A percentile compares a stretch with the other conserved stretches of the same genome.
phyloP scores from a whole-genome alignment of 305 asterid species.

The Fraxinus angustifolia region DNA sequence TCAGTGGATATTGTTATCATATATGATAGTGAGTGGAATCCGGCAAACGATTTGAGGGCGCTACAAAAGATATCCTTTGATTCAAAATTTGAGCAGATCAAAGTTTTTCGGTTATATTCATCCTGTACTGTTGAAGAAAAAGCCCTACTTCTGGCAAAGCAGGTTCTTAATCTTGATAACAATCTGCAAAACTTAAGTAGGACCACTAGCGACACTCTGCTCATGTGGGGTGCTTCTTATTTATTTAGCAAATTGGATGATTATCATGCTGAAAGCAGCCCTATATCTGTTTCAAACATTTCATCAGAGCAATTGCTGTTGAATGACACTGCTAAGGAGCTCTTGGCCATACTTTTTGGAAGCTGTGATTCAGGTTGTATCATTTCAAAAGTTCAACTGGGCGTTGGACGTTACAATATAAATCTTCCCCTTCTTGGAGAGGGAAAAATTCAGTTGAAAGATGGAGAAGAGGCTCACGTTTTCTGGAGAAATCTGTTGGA shows the following conservation, averaged over 20 bases:
- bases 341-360: slow-evolving; percentile 49
- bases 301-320: slow-evolving; percentile 46
- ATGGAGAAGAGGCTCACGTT: slow-evolving; percentile 55
- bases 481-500: slow-evolving; percentile 78
- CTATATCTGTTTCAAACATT: slow-evolving; percentile 30
- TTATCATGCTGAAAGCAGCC: slow-evolving; percentile 46
- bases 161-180: slow-evolving; percentile 47
- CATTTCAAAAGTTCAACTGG: slow-evolving; percentile 60
- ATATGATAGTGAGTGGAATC: slow-evolving; percentile 79
- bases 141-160: slow-evolving; percentile 59
- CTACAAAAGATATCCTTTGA: slow-evolving; percentile 60
- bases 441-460: slow-evolving; percentile 42
- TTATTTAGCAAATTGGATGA: slow-evolving; percentile 71
- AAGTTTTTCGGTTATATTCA: slow-evolving; percentile 79
- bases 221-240: slow-evolving; percentile 80
- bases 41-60: slow-evolving; percentile 66
- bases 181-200: slow-evolving; percentile 45
- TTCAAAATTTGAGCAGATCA: slow-evolving; percentile 53
- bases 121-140: slow-evolving; percentile 77
- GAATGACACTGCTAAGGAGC: slow-evolving; percentile 53
- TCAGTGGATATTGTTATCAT: slow-evolving; percentile 61
- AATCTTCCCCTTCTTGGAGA: slow-evolving; percentile 60
- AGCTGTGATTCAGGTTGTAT: slow-evolving; percentile 31
- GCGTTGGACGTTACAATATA: slow-evolving; percentile 46
- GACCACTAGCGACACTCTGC: slow-evolving; percentile 47